Conservation (phyloP, 108 stramenopile species). For the Aurantiochytrium sp. region DNA sequence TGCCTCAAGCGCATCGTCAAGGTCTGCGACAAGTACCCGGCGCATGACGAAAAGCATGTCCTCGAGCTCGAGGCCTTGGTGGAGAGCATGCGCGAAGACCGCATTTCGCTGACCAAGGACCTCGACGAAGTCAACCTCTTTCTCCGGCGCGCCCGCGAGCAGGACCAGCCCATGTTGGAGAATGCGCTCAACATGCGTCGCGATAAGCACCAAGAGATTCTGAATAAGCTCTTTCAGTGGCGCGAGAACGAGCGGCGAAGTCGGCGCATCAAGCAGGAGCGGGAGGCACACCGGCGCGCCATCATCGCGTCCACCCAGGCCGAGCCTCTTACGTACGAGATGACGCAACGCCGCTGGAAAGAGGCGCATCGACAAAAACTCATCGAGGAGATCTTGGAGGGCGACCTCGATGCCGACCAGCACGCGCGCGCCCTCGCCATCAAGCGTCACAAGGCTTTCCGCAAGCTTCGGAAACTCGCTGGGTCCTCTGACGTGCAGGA, state of each 20-base stretch:
- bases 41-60: slow-evolving; percentile 8
- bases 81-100: not conserved
- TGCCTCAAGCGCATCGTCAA: not conserved
- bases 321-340: not conserved
- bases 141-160: not conserved
- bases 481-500: not conserved
- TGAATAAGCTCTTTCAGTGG: not conserved
- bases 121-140: not conserved
- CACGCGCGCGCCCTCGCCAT: not conserved
- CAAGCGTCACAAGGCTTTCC: not conserved
- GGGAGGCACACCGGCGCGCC: not conserved
- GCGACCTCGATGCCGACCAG: not conserved
- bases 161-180: not conserved
- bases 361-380: not conserved
- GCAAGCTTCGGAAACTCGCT: not conserved
- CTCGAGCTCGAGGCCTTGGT: not conserved
- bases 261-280: not conserved
- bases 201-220: not conserved
- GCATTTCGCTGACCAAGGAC: not conserved
- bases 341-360: slow-evolving; percentile 14
- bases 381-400: not conserved
- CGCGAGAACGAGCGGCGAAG: not conserved
- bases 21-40: not conserved
- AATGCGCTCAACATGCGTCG: not conserved
- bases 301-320: not conserved